Conservation (phyloP, 1,284 basidiomycete genomes). For the Microbotryum silenes-acaulis region DNA sequence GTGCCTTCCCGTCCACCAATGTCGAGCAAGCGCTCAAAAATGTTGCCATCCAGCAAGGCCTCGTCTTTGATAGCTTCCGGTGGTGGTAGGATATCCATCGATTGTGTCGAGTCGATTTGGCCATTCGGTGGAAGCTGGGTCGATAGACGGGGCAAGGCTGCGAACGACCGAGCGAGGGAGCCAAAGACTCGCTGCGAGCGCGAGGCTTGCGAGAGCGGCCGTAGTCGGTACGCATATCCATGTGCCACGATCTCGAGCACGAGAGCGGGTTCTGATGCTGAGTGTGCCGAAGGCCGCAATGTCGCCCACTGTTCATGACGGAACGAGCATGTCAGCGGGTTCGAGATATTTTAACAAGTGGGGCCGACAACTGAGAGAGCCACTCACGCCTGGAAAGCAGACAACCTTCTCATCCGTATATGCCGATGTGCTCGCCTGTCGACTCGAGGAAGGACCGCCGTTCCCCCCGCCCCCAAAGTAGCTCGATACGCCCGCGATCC, state of each 20-base stretch:
- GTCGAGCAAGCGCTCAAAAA: conserved; percentile 23
- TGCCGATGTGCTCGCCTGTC: background rate
- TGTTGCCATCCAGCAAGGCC: conserved; percentile 5
- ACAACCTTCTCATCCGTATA: conserved; percentile 23
- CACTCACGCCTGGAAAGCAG: conserved; percentile 27
- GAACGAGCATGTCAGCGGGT: background rate
- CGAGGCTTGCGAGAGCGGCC: conserved; percentile 26
- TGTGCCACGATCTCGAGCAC: conserved; percentile 23
- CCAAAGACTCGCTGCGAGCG: conserved; percentile 34
- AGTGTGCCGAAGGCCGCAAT: conserved; percentile 16
- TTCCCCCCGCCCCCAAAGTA: conserved; percentile 5
- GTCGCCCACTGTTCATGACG: conserved; percentile 17
- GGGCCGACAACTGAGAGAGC: background rate
- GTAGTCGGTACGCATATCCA: conserved; percentile 30
- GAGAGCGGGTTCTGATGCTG: conserved; percentile 25
- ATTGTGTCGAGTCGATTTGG: background rate
- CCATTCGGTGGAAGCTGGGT: background rate
- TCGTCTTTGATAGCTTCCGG: background rate
- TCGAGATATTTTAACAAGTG: background rate
- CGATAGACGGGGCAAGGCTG: conserved; percentile 29
- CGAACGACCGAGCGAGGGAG: conserved; percentile 33
- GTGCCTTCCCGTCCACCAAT: conserved; percentile 23
- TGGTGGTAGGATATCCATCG: background rate
- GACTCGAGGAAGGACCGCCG: background rate
- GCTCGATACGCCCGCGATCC: background rate